These are phyloP conservation scores for Aaosphaeria arxii DNA, from an alignment of 2,329 filamentous ascomycete species.

Conservation along the genomic window DNA sequence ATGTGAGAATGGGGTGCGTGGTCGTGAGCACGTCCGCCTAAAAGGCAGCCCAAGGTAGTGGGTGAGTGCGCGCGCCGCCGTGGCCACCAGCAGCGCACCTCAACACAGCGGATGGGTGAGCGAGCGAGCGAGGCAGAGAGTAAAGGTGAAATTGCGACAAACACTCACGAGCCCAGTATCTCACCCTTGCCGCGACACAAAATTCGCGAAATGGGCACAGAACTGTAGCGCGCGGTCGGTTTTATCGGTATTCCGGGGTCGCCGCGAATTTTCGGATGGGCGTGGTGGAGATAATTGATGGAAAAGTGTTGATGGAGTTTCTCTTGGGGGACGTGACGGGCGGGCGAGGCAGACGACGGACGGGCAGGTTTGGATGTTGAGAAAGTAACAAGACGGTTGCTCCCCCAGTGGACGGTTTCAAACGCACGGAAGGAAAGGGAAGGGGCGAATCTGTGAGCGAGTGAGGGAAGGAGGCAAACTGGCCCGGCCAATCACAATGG, in stretches of 20 bases:
- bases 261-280: constrained; percentile 6
- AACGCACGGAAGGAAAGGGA: too few relatives aligned
- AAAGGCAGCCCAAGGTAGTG: neutral
- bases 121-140: neutral
- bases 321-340: neutral
- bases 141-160: neutral
- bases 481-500: too few relatives aligned
- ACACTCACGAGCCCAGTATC: constrained; percentile 1
- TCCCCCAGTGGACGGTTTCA: too few relatives aligned
- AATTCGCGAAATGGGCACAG: constrained; percentile 4
- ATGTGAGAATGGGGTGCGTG: neutral
- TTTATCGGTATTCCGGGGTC: neutral
- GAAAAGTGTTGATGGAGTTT: constrained; percentile 1
- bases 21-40: neutral
- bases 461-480: too few relatives aligned
- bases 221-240: neutral
- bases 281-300: constrained; percentile 4
- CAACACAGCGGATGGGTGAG: too few relatives aligned
- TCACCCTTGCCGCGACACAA: constrained; percentile 2
- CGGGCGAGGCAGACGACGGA: neutral
- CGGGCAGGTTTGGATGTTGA: too few relatives aligned
- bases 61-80: neutral
- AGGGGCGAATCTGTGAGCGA: too few relatives aligned
- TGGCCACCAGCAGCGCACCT: neutral
- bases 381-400: too few relatives aligned